phyloP scores from a whole-genome alignment of 78 protist species.

The Dictyostelium firmibasis region DNA sequence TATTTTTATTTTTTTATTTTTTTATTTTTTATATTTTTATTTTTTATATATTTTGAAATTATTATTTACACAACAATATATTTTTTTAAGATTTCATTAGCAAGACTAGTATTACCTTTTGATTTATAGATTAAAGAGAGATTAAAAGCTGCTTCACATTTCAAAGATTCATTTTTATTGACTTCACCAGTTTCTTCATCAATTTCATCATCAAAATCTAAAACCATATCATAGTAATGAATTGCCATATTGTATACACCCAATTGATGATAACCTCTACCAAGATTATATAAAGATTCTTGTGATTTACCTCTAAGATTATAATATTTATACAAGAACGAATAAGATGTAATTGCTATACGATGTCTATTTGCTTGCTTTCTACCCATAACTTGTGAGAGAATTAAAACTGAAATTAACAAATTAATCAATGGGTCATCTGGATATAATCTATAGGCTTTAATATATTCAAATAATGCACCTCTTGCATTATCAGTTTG shows the following conservation, averaged over 20 bases:
- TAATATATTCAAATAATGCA: conserved; percentile 36
- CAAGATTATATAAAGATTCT: conserved; percentile 37
- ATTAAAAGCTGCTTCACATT: conserved; percentile 67
- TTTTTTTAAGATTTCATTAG: conserved; percentile 29
- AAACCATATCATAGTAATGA: conserved; percentile 12
- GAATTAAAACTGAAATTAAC: conserved; percentile 15
- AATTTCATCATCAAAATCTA: background rate
- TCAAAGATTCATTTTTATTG: conserved; percentile 16
- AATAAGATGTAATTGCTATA: conserved; percentile 1
- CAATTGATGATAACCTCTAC: conserved; percentile 67
- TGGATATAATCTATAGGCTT: conserved; percentile 12
- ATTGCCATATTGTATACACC: conserved; percentile 53
- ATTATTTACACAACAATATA: conserved; percentile 23
- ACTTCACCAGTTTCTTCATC: conserved; percentile 13
- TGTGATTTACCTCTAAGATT: background rate
- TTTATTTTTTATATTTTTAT: background rate
- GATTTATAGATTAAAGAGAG: conserved; percentile 43
- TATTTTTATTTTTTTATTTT: background rate
- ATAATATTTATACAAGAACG: conserved; percentile 37
- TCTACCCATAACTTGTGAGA: conserved; percentile 22
- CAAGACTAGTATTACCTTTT: conserved; percentile 20
- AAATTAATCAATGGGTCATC: conserved; percentile 41
- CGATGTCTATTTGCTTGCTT: conserved; percentile 42
- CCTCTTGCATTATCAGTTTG: conserved; percentile 1
- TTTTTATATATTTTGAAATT: no score